A percentile compares a stretch with the other conserved stretches of the same genome.
Conservation (phyloP, 306 rosid species). For the Pterocarpus santalinus region DNA sequence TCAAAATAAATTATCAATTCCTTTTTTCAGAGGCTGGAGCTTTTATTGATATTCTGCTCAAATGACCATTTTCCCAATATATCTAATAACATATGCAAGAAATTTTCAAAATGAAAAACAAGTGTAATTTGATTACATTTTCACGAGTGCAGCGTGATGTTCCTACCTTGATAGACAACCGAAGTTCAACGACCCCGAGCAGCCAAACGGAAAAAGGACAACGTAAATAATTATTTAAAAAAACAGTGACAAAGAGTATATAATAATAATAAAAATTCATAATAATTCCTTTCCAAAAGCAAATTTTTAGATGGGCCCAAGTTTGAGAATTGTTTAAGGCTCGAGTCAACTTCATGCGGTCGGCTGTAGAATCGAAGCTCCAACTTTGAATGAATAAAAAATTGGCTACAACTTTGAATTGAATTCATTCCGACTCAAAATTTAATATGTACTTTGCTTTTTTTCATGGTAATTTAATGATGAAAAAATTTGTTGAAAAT, state of each 20-base stretch:
- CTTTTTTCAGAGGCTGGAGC: no score
- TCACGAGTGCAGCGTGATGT: no score
- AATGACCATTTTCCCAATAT: no score
- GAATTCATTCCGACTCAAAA: background rate
- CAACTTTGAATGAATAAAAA: background rate
- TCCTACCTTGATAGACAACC: background rate
- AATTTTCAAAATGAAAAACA: no score
- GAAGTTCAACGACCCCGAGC: background rate
- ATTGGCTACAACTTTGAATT: constrained; percentile 6
- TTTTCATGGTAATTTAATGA: background rate
- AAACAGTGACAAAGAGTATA: no score
- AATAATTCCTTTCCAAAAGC: background rate
- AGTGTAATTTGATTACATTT: no score
- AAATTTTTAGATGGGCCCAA: background rate
- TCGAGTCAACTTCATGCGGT: background rate
- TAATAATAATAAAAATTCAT: background rate
- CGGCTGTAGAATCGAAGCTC: background rate
- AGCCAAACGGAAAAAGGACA: background rate
- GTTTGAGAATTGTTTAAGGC: background rate
- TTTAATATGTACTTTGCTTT: background rate
- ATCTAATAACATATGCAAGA: no score
- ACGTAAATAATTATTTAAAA: no score
- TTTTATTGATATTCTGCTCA: no score
- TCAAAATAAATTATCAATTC: no score
- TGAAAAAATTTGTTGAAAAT: no score